Evolutionary conservation across 331 rosid species (phyloP), one percentile per base, ranked within the genome.

Genomic region (Prunus yedoensis): DNA sequence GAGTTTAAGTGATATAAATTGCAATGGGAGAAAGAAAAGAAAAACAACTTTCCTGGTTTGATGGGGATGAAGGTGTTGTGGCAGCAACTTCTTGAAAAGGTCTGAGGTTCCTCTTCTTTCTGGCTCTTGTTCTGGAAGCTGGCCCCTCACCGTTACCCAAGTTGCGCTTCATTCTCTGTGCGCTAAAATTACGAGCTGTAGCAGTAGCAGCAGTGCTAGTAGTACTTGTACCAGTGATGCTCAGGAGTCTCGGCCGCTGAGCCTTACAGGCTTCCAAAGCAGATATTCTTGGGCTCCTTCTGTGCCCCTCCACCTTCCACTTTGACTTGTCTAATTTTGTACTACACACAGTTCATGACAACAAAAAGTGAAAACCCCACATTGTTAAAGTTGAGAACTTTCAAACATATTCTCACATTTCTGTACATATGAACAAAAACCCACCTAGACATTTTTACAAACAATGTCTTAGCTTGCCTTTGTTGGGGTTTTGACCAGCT

Each of bases 241-340:
- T 30, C 25, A 10, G 45, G 47, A 50, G 57, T 17, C 71, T 70
- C 10, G 58, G 41, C 71, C 43, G 75, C 65, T 28, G 21, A 64
- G 50, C 75, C 72, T 71, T 74, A 77, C 70, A 67, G 5, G 61
- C 79, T 75, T 74, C 86, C 81, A 76, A 66, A 62, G 88, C 87
- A 27, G 77, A 82, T 73, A 88, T 72, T 57, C 91, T 77, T 14
- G 87, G 87, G 80, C 96, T 90, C 72, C 85, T 88, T 66, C 96
- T 86, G 74, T 67, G 71, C 67, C 83, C 91, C 71, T 83, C 89
- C 56, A 38, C 61, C 76, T 74, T 76, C 69, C 41, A 3, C 45
- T 70, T 76, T 59, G n/a, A 57, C 70, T 84, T 85, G 72, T 68
- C 81, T 15, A 76, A 32, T 74, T 82, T 80, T 73, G 82, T 86